phyloP scores from a whole-genome alignment of 176 grass and related monocot genomes.

The Rhynchospora breviuscula region DNA sequence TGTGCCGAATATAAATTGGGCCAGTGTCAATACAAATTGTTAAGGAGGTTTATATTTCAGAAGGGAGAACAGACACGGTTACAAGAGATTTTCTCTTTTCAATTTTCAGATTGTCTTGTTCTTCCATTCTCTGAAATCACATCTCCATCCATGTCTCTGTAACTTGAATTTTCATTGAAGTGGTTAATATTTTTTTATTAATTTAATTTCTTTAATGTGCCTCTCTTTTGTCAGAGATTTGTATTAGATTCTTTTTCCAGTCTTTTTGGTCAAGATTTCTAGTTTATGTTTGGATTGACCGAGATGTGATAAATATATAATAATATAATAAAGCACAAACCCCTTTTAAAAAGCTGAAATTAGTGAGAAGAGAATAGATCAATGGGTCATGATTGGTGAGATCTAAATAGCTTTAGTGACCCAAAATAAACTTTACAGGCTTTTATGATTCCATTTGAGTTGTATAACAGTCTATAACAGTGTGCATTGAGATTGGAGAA shows the following conservation, averaged over 20 bases:
- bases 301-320: not conserved
- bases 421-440: constrained; percentile 17
- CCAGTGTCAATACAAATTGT: not conserved
- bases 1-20: no score
- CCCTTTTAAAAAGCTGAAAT: constrained; percentile 16
- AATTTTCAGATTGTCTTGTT: not conserved
- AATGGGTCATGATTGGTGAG: constrained; percentile 20
- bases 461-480: constrained; percentile 11
- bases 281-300: not conserved
- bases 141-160: not conserved
- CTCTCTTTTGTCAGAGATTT: not conserved
- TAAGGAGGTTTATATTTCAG: not conserved
- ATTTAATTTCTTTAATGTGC: constrained; percentile 1
- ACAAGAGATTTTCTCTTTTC: no score
- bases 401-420: constrained; percentile 18
- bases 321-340: not conserved
- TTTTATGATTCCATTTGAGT: constrained; percentile 30
- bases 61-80: no score
- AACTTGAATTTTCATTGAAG: not conserved
- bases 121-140: not conserved
- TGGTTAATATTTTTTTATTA: not conserved
- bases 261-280: constrained; percentile 13
- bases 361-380: constrained; percentile 4
- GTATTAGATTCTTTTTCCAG: not conserved
- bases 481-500: constrained; percentile 27